Evolutionary conservation across 352 stramenopile species (phyloP).

Genomic region (Globisporangium barbulae): DNA sequence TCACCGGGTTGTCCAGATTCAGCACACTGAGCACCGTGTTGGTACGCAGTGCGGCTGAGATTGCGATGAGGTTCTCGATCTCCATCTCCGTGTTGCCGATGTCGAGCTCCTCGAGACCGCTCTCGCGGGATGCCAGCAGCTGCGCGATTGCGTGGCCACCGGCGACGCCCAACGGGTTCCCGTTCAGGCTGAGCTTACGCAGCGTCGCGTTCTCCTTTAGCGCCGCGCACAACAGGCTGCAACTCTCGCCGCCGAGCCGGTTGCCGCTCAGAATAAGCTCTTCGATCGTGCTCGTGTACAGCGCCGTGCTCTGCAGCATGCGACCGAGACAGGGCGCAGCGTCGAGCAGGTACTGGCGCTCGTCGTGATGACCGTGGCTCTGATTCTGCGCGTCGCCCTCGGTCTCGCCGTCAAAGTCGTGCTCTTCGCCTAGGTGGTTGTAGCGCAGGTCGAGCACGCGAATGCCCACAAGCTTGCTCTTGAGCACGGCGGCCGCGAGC

Average conservation of each 20-base stretch:
- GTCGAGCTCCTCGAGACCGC: constrained; percentile 44
- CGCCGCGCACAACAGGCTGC: constrained; percentile 45
- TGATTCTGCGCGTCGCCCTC: constrained; percentile 18
- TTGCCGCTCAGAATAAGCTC: constrained; percentile 63
- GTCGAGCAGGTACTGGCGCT: constrained; percentile 46
- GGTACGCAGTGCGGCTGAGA: constrained; percentile 39
- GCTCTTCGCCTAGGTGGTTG: constrained; percentile 46
- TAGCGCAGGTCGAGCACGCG: constrained; percentile 42
- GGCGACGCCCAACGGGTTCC: constrained; percentile 46
- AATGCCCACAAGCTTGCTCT: constrained; percentile 42
- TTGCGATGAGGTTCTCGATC: constrained; percentile 64
- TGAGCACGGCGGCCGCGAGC: constrained; percentile 44
- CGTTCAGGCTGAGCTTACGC: constrained; percentile 38
- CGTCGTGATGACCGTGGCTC: constrained; percentile 23
- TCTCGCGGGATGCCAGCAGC: constrained; percentile 32
- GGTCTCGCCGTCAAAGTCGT: constrained; percentile 21
- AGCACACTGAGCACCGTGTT: constrained; percentile 40
- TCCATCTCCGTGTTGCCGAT: constrained; percentile 56
- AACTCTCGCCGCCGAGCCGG: constrained; percentile 54
- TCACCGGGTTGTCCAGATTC: constrained; percentile 61
- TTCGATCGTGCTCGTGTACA: constrained; percentile 50
- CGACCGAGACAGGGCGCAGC: constrained; percentile 37
- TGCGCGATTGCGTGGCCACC: constrained; percentile 53
- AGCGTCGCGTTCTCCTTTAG: constrained; percentile 37
- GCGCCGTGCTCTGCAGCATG: constrained; percentile 40